A percentile compares a stretch with the other conserved stretches of the same genome.
Evolutionary conservation across 805 yeast species (phyloP).

Genomic region (Saccharomycopsis oosterbeekiorum): DNA sequence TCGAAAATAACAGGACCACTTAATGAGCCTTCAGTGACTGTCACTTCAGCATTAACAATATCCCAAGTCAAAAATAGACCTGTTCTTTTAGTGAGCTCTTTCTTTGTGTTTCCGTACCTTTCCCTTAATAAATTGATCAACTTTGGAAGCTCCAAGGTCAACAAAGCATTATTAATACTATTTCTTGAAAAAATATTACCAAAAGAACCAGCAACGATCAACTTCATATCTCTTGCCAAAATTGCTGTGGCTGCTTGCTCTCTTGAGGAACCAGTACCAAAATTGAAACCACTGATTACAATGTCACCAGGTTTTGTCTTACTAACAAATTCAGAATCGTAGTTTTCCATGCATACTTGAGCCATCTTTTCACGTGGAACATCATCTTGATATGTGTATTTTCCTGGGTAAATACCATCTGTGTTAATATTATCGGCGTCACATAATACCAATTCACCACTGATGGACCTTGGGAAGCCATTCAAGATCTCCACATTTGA

Average conservation of each 20-base stretch:
- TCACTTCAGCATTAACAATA: slow-evolving; percentile 73
- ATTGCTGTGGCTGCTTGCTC: slow-evolving; percentile 99
- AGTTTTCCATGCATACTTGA: slow-evolving; percentile 98
- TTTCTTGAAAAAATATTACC: slow-evolving; percentile 95
- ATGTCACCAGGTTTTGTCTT: slow-evolving; percentile 86
- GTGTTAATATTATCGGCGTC: slow-evolving; percentile 97
- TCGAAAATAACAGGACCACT: slow-evolving; percentile 49
- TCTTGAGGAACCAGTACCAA: slow-evolving; percentile 97
- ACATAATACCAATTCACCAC: slow-evolving; percentile 89
- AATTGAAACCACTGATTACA: slow-evolving; percentile 84
- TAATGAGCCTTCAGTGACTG: slow-evolving; percentile 57
- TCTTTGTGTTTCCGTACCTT: slow-evolving; percentile 41
- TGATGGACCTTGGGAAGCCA: slow-evolving; percentile 84
- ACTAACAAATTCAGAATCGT: slow-evolving; percentile 76
- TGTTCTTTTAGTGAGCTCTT: slow-evolving; percentile 86
- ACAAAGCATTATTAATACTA: slow-evolving; percentile 89
- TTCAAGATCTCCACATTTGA: slow-evolving; percentile 61
- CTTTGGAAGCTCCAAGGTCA: slow-evolving; percentile 89
- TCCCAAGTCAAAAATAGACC: slow-evolving; percentile 93
- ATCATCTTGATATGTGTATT: slow-evolving; percentile 97
- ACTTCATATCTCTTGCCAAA: slow-evolving; percentile 82
- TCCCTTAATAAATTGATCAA: slow-evolving; percentile 69
- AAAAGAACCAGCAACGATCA: slow-evolving; percentile 94
- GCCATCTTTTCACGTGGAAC: slow-evolving; percentile 95
- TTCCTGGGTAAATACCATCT: slow-evolving; percentile 98